These are phyloP conservation scores for Zygnema cylindricum DNA, from an alignment of 139 green algal species.

Conservation along the genomic window DNA sequence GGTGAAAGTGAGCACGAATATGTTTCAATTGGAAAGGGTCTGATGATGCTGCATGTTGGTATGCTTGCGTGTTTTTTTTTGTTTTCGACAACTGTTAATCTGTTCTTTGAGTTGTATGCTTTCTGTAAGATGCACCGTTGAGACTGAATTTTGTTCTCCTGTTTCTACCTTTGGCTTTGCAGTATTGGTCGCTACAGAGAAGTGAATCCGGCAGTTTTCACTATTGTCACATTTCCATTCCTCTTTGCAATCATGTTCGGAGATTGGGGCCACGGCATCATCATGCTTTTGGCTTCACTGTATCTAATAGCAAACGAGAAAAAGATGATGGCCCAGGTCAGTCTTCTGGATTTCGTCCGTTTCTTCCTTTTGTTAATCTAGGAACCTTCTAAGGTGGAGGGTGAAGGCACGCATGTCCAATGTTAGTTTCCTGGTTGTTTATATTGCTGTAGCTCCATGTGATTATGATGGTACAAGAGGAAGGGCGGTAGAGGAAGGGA, in stretches of 20 bases:
- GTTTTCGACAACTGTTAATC: neutral
- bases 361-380: too few relatives aligned
- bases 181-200: slow-evolving; percentile 90
- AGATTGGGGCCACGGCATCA: slow-evolving; percentile 90
- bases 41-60: too few relatives aligned
- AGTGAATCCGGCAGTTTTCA: slow-evolving; percentile 93
- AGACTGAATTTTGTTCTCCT: neutral
- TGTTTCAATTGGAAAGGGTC: too few relatives aligned
- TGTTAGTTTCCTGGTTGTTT: too few relatives aligned
- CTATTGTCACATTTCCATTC: slow-evolving; percentile 98
- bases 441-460: too few relatives aligned
- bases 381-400: too few relatives aligned
- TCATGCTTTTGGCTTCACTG: slow-evolving; percentile 83
- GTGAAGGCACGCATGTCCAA: too few relatives aligned
- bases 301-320: slow-evolving; percentile 86
- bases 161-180: slow-evolving; percentile 24
- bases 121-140: neutral
- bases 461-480: too few relatives aligned
- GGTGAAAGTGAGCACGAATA: too few relatives aligned
- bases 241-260: slow-evolving; percentile 99
- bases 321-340: slow-evolving; percentile 66
- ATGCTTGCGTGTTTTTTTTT: neutral
- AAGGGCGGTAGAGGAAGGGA: too few relatives aligned
- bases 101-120: slow-evolving; percentile 2
- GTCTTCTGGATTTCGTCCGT: too few relatives aligned